A percentile compares a stretch with the other conserved stretches of the same genome.
Evolutionary conservation across 306 rosid species (phyloP).

Genomic region (Trichosanthes cucumerina): DNA sequence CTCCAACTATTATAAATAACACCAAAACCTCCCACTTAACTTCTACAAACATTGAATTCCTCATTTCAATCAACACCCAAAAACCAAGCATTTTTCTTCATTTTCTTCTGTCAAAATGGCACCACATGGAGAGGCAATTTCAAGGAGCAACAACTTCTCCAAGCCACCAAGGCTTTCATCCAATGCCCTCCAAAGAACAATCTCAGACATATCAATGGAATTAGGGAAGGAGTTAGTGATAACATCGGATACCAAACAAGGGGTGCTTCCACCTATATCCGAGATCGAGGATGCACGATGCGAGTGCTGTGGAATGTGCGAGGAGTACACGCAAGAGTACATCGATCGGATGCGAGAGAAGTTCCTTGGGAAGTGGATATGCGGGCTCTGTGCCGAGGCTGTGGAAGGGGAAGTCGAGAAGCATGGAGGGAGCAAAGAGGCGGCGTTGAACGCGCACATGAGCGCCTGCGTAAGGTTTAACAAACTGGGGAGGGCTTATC

Average conservation of each 20-base stretch:
- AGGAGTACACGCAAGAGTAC: slow-evolving; percentile 90
- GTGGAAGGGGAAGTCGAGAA: slow-evolving; percentile 83
- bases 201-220: slow-evolving; percentile 70
- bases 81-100: neutral
- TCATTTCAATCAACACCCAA: neutral
- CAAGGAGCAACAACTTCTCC: slow-evolving; percentile 23
- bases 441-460: slow-evolving; percentile 57
- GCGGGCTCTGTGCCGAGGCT: slow-evolving; percentile 81
- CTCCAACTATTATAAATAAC: slow-evolving; percentile 40
- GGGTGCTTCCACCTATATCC: slow-evolving; percentile 41
- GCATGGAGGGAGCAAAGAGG: slow-evolving; percentile 68
- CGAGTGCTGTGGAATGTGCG: slow-evolving; percentile 92
- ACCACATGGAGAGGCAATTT: slow-evolving; percentile 61
- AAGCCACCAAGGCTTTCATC: slow-evolving; percentile 50
- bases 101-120: slow-evolving; percentile 33
- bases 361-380: slow-evolving; percentile 62
- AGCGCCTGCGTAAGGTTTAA: slow-evolving; percentile 78
- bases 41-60: neutral
- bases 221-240: slow-evolving; percentile 29
- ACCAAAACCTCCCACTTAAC: neutral
- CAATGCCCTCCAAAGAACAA: slow-evolving; percentile 48
- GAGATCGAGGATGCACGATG: slow-evolving; percentile 80
- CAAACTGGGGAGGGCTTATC: slow-evolving; percentile 73
- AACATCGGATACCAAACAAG: neutral
- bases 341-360: slow-evolving; percentile 50